These are phyloP conservation scores for Huntiella omanensis DNA, from an alignment of 2,329 filamentous ascomycete species.

Conservation along the genomic window DNA sequence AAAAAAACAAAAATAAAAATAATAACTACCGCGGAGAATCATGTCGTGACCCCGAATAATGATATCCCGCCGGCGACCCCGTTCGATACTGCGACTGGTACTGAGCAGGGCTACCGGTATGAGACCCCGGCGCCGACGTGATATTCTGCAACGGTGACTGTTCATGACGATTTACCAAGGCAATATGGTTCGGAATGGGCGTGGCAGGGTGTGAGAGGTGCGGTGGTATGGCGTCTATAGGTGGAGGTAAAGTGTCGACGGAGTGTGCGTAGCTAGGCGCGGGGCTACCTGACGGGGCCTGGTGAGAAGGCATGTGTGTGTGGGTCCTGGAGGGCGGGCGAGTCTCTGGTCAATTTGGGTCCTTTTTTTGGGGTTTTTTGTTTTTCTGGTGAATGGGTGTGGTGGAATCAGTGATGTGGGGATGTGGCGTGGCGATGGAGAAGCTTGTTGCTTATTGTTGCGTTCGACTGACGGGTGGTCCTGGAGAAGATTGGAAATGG, in stretches of 20 bases:
- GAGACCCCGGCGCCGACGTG: background rate
- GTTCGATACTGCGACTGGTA: background rate
- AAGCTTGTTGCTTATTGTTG: background rate
- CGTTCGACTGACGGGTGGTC: background rate
- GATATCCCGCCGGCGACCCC: background rate
- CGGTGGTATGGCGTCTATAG: background rate
- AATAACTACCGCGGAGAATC: background rate
- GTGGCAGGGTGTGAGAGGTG: background rate
- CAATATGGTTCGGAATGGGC: background rate
- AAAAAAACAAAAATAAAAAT: background rate
- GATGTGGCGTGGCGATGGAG: background rate
- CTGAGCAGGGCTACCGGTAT: background rate
- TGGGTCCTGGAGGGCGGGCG: constrained; percentile 10
- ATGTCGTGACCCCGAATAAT: background rate
- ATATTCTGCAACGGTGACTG: background rate
- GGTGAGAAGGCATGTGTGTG: constrained; percentile 1
- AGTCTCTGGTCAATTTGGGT: constrained; percentile 10
- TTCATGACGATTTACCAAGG: background rate
- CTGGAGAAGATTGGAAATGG: no score
- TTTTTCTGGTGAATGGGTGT: no score
- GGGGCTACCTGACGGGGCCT: constrained; percentile 5
- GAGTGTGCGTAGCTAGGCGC: constrained; percentile 5
- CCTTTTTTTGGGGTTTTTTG: background rate
- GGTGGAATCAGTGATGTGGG: background rate
- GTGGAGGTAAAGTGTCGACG: background rate